phyloP scores from a whole-genome alignment of 1,284 basidiomycete species.

The Bondarzewia mesenterica region DNA sequence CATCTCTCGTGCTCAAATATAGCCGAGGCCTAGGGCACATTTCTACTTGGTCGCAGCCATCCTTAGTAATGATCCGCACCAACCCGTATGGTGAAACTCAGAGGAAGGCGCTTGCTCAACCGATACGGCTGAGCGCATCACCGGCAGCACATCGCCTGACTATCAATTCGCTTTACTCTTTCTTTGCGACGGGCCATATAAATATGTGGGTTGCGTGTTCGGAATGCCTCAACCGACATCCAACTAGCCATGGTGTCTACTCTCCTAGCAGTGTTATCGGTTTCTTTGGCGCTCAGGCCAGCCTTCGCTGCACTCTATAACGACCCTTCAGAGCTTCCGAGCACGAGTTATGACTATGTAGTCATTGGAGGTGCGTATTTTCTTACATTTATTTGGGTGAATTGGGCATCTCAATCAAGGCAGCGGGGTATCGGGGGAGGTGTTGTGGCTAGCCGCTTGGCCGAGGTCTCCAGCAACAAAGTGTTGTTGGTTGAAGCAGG shows the following conservation, averaged over 20 bases:
- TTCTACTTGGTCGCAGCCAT: too few species aligned
- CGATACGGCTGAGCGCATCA: too few species aligned
- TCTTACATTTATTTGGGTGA: neutral
- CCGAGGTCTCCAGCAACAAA: conserved; percentile 10
- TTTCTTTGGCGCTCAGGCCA: neutral
- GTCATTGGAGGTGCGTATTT: neutral
- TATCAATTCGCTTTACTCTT: too few species aligned
- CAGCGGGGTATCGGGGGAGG: conserved; percentile 11
- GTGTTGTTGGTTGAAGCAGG: conserved; percentile 18
- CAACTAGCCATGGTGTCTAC: neutral
- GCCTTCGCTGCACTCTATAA: neutral
- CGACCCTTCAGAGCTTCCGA: neutral
- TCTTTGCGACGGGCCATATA: too few species aligned
- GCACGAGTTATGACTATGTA: neutral
- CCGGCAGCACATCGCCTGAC: too few species aligned
- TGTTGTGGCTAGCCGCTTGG: conserved; percentile 14
- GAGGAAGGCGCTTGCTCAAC: too few species aligned
- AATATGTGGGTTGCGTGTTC: too few species aligned
- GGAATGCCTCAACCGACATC: too few species aligned
- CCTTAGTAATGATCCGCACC: too few species aligned
- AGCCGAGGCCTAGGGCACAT: too few species aligned
- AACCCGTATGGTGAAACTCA: too few species aligned
- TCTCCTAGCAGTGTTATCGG: neutral
- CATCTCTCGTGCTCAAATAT: too few species aligned
- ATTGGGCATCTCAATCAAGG: neutral